These are phyloP conservation scores for Amaranthus tricolor DNA, from an alignment of 179 eudicot species.

Conservation along the genomic window DNA sequence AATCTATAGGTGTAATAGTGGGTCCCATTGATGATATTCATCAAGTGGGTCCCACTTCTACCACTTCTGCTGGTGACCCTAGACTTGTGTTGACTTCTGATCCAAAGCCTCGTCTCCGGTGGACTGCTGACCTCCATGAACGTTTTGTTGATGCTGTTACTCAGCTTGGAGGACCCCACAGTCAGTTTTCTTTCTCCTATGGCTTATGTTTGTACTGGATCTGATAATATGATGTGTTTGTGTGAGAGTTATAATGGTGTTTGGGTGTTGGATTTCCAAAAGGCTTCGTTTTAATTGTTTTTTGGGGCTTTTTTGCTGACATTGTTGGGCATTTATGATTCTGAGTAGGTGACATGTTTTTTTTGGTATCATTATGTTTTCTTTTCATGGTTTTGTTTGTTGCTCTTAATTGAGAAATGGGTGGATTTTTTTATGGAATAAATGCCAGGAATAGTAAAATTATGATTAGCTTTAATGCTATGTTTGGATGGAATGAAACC, in stretches of 20 bases:
- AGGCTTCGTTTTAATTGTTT: background rate
- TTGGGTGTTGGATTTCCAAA: background rate
- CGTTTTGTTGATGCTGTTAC: slow-evolving; percentile 46
- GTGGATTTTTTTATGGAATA: slow-evolving; percentile 6
- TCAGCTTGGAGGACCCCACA: slow-evolving; percentile 46
- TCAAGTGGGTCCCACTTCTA: slow-evolving; percentile 18
- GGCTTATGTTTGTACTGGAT: slow-evolving; percentile 5
- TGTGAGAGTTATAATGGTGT: too few species aligned
- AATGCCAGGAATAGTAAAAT: too few species aligned
- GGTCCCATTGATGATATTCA: slow-evolving; percentile 32
- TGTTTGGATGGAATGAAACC: too few species aligned
- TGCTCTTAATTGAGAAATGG: slow-evolving; percentile 13
- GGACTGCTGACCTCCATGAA: slow-evolving; percentile 46
- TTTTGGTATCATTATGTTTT: background rate
- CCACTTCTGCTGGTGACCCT: slow-evolving; percentile 25
- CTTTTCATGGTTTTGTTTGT: slow-evolving; percentile 10
- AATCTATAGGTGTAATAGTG: slow-evolving; percentile 32
- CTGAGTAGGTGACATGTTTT: slow-evolving; percentile 1
- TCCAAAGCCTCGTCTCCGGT: slow-evolving; percentile 44
- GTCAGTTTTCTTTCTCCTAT: slow-evolving; percentile 20
- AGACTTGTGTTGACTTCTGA: slow-evolving; percentile 41
- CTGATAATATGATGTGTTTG: background rate
- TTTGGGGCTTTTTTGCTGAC: background rate
- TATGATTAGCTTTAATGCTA: too few species aligned
- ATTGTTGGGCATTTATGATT: slow-evolving; percentile 10